Base-by-base conservation (phyloP, 2,329 filamentous ascomycete genomes). In the Phaeoacremonium minimum region DNA sequence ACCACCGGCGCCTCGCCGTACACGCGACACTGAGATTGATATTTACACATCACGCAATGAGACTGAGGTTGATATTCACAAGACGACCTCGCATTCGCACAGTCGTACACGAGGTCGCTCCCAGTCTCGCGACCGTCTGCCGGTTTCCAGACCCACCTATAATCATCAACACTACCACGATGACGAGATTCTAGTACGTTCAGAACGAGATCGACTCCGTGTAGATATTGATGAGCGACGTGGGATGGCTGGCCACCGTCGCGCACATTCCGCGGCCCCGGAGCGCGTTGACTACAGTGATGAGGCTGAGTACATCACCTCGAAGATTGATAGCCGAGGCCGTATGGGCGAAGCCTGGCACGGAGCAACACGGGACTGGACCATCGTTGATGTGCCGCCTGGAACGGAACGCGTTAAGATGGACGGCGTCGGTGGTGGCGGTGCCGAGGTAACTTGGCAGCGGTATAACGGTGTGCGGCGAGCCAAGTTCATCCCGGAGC, bases 381-480 rank as follows among this genome's bases (percentile, higher is more conserved):
- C 78, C 36, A 85, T 94, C 44, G 75, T 95, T 26, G 87, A 94
- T 59, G 83, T 94, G 28, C 87, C 87, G 2, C 85, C 87, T 1
- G 87, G 87, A 40, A 91, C 87, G 0, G 83, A 87, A 63, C 77
- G 83, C 28, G 83, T 93, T n/a, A 75, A 77, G 36, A 84, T 93
- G 83, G 85, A 93, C 47, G 86, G 87, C 36, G 71, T 78, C 16
- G 86, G 86, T 15, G 85, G 85, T 32, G 84, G 72, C n/a, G 70
- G 69, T 26, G 83, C 87, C 44, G 87, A 93, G 49, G 79, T 89
- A 32, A 83, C 77, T 15, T 93, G 85, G 84, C 73, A 85, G 55
- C 77, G 78, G 48, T 90, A 89, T 60, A 89, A 83, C 53, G 87
- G 87, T 36, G 81, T 87, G 33, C 73, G 86, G 40, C 69, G 85